Evolutionary conservation across 106 monocot species (phyloP), one percentile per base, ranked within the genome.

Genomic region (Phalaenopsis equestris): DNA sequence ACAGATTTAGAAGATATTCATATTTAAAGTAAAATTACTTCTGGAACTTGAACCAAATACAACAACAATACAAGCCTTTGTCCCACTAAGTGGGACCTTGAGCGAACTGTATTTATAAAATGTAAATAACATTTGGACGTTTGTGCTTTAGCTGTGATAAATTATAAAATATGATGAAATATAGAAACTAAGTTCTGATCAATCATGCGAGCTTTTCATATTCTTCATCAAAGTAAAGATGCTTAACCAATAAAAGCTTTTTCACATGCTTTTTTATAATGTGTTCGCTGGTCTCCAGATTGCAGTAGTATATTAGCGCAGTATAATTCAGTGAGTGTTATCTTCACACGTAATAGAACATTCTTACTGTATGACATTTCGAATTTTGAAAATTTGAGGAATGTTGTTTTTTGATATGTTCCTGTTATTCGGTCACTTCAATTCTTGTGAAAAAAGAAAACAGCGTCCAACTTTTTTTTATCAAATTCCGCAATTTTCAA

Each of bases 41-140:
- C 0, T 61, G 61, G n/a, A 21, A 4, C 4, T 21, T 61, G 61
- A 61, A 61, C 61, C 61, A 61, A 61, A 61, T 30, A 30, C 30
- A 30, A 30, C 30, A 30, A 30, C 30, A 30, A 30, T 30, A 30
- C 30, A 30, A 30, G 30, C 30, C 30, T 30, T 30, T 30, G 30
- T 30, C 30, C 30, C 30, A 30, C 30, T 30, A 30, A 30, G 30
- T 30, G 30, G 61, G n/a, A 21, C 18, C 4, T 21, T 61, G 61
- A 61, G 21, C 61, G n/a, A 61, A 61, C n/a, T 61, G 61, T 61
- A 61, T 61, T n/a, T 61, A 61, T 61, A 61, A 61, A 61, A 61
- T 61, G 19, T 18, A n/a, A 61, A 61, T 61, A 3, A 17, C 17
- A 56, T 6, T 56, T 4, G 43, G 30, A 30, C 6, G 43, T 45